Evolutionary conservation across 176 grass and related monocot species (phyloP), one percentile per base, ranked within the genome.

Genomic region (Zea mays): DNA sequence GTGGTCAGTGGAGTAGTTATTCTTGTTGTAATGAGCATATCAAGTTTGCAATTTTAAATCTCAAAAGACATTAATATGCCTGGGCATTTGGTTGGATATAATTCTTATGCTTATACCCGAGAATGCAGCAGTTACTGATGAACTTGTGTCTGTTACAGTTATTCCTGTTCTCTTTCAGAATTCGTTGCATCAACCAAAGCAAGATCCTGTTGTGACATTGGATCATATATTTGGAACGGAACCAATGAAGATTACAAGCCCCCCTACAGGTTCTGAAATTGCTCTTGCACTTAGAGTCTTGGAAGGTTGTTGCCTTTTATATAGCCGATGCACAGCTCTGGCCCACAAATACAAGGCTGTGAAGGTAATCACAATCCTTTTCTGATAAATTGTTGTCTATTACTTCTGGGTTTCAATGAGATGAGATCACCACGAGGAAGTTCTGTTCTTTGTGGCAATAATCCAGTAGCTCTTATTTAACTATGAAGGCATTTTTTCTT

Each of bases 101-200:
- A 69, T 74, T 59, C 37, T 66, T 38, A 44, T 72, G 27, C 69
- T 33, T 66, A 67, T 50, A 54, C 40, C 38, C 17, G 17, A 67
- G 27, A 61, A 90, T 79, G 69, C 63, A 65, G 16, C 49, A 60
- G 21, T 67, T 73, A 88, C 91, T 89, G 69, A 88, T 73, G 44
- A 79, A 27, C 36, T 99, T 88, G 61, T 94, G 11, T 82, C 70
- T 95, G 85, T 84, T 73, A 84, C 92, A 99, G 96, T 99, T 81
- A 92, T 99, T 74, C 92, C 88, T n/a, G 72, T 90, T 84, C 92
- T 99, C 80, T 99, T 99, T 95, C 92, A 95, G 83, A 92, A 93
- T 86, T 90, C 96, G 15, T 88, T 99, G 78, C 78, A 84, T 65
- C 85, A 86, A 58, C 83, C 83, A 65, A 93, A 89, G 72, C 83